These are phyloP conservation scores for Chrysoporthe austroafricana DNA, from an alignment of 2,329 filamentous ascomycete genomes.

Conservation along the genomic window DNA sequence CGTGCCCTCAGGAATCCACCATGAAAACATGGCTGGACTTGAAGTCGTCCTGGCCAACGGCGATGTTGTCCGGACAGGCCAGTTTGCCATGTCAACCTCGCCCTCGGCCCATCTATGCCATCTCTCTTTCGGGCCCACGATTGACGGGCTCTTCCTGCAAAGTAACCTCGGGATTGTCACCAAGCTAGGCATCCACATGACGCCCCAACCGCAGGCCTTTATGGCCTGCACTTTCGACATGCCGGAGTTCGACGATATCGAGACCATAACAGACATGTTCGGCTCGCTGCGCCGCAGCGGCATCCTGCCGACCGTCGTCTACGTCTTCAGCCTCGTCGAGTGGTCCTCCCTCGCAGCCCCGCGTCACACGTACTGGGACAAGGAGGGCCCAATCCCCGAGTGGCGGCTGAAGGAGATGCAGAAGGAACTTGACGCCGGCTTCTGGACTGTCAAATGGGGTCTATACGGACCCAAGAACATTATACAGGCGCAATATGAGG, in stretches of 20 bases:
- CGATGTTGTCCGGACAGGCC: slow-evolving; percentile 35
- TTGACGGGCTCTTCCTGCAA: slow-evolving; percentile 56
- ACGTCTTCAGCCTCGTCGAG: slow-evolving; percentile 51
- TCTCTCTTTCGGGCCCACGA: slow-evolving; percentile 45
- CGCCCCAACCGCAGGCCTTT: slow-evolving; percentile 47
- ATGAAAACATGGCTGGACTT: slow-evolving; percentile 42
- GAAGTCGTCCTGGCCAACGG: slow-evolving; percentile 38
- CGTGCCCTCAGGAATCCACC: slow-evolving; percentile 41
- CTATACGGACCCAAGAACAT: slow-evolving; percentile 47
- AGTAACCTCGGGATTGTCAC: slow-evolving; percentile 58
- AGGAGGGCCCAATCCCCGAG: slow-evolving; percentile 48
- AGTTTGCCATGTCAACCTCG: slow-evolving; percentile 42
- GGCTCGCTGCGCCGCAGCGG: slow-evolving; percentile 48
- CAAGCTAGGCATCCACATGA: slow-evolving; percentile 55
- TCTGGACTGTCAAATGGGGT: slow-evolving; percentile 51
- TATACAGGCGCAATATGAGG: slow-evolving; percentile 49
- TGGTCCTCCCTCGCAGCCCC: slow-evolving; percentile 48
- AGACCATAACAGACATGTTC: slow-evolving; percentile 47
- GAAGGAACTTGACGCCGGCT: slow-evolving; percentile 44
- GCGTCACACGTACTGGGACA: slow-evolving; percentile 48
- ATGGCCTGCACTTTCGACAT: slow-evolving; percentile 52
- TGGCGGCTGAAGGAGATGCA: slow-evolving; percentile 49
- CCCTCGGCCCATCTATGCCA: slow-evolving; percentile 44
- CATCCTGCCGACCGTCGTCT: slow-evolving; percentile 46
- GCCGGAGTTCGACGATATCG: slow-evolving; percentile 49